Evolutionary conservation across 2,329 filamentous ascomycete genomes (phyloP).

Genomic region (Trichophaea hybrida): DNA sequence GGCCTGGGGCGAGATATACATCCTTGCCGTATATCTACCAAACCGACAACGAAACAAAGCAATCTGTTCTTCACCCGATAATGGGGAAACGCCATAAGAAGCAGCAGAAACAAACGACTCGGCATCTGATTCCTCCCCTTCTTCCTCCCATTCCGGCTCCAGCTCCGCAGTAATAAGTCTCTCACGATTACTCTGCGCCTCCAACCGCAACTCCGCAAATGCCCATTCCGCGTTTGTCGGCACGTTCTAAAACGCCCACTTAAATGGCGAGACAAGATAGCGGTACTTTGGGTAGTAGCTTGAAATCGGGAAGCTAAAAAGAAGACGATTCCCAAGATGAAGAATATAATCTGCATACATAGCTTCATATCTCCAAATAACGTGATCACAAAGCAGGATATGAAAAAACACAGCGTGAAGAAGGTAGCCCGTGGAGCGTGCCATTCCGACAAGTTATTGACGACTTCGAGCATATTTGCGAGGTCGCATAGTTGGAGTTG

Average conservation of each 20-base stretch:
- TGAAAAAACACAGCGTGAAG: constrained; percentile 1
- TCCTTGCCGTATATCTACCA: neutral
- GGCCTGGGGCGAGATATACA: neutral
- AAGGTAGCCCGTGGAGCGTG: constrained; percentile 2
- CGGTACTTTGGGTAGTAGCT: constrained; percentile 10
- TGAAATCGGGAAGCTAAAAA: constrained; percentile 10
- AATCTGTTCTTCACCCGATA: neutral
- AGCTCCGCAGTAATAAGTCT: neutral
- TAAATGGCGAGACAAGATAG: constrained; percentile 3
- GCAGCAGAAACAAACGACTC: neutral
- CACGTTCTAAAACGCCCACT: constrained; percentile 10
- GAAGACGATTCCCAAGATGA: constrained; percentile 6
- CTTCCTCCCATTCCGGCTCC: neutral
- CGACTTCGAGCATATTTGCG: constrained; percentile 6
- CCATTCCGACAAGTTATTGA: constrained; percentile 13
- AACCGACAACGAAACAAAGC: constrained; percentile 2
- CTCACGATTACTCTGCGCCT: constrained; percentile 6
- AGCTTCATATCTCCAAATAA: constrained; percentile 1
- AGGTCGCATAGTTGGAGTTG: constrained; percentile 11
- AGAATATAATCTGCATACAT: constrained; percentile 5
- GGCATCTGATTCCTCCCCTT: neutral
- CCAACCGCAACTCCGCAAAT: constrained; percentile 6
- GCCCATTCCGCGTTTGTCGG: constrained; percentile 10
- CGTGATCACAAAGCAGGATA: constrained; percentile 2
- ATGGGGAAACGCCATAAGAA: neutral